Evolutionary conservation across 352 stramenopile species (phyloP).

Genomic region (Globisporangium mamillatum): DNA sequence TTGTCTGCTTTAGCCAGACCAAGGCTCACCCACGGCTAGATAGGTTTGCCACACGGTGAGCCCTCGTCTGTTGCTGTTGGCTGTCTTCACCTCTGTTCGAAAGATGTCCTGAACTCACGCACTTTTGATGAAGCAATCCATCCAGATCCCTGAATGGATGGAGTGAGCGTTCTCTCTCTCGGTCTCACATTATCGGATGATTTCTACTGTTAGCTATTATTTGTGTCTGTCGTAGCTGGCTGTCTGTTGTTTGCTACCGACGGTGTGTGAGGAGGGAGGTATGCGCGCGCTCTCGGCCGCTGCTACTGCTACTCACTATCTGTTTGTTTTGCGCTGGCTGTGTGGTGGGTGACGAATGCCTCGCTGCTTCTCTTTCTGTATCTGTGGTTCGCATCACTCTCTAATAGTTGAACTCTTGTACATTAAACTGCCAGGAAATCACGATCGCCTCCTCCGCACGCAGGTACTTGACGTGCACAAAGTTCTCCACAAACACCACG

Average conservation of each 20-base stretch:
- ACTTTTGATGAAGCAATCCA: not conserved
- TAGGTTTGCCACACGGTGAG: not conserved
- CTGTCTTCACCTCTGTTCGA: not conserved
- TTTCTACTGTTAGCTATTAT: slow-evolving; percentile 8
- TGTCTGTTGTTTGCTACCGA: not conserved
- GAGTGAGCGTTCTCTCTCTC: not conserved
- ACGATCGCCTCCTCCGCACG: slow-evolving; percentile 41
- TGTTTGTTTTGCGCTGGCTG: not conserved
- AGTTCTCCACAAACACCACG: slow-evolving; percentile 40
- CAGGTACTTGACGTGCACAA: slow-evolving; percentile 47
- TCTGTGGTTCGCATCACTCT: not conserved
- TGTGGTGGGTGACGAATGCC: not conserved
- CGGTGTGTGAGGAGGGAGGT: not conserved
- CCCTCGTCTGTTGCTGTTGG: not conserved
- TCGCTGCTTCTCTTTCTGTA: not conserved
- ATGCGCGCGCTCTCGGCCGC: not conserved
- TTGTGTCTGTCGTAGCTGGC: not conserved
- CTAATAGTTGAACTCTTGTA: slow-evolving; percentile 30
- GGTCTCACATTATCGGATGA: not conserved
- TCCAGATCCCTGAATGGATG: not conserved
- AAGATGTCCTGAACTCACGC: not conserved
- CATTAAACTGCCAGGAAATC: slow-evolving; percentile 50
- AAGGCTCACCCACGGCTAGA: not conserved
- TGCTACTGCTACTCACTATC: not conserved
- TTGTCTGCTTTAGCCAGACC: too few relatives aligned